Percentiles rank a stretch among this genome's conserved stretches.
phyloP scores from a whole-genome alignment of 2,329 filamentous ascomycete genomes.

The Aspergillus sp. region DNA sequence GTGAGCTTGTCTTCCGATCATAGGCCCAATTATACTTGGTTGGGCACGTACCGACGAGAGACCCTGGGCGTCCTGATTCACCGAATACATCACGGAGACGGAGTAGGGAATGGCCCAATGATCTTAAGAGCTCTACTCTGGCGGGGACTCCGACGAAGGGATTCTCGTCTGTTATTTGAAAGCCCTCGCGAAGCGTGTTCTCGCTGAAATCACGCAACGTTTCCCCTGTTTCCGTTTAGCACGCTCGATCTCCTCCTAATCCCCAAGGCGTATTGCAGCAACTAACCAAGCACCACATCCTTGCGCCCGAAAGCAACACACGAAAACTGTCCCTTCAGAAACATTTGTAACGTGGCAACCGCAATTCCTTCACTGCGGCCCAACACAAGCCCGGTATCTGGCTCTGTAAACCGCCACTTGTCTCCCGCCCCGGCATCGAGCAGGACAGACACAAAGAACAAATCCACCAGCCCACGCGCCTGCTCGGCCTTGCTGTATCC shows the following conservation, averaged over 20 bases:
- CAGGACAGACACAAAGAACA: conserved; percentile 62
- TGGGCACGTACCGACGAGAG: conserved; percentile 46
- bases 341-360: conserved; percentile 53
- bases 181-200: conserved; percentile 36
- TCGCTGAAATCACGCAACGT: conserved; percentile 29
- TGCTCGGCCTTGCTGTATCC: conserved; percentile 47
- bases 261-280: not conserved
- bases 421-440: conserved; percentile 58
- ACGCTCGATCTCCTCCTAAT: not conserved
- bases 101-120: conserved; percentile 45
- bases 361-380: conserved; percentile 54
- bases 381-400: conserved; percentile 28
- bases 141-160: conserved; percentile 49
- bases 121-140: conserved; percentile 43
- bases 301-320: not conserved
- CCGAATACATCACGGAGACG: conserved; percentile 44
- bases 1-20: not conserved
- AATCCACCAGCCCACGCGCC: conserved; percentile 57
- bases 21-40: not conserved
- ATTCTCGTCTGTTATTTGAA: conserved; percentile 48
- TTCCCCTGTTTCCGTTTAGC: conserved; percentile 4
- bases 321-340: conserved; percentile 43
- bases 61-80: conserved; percentile 44
- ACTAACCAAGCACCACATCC: conserved; percentile 11
- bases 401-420: conserved; percentile 49